These are phyloP conservation scores for Ganoderma resinaceum DNA, from an alignment of 1,284 basidiomycete genomes.

Conservation along the genomic window DNA sequence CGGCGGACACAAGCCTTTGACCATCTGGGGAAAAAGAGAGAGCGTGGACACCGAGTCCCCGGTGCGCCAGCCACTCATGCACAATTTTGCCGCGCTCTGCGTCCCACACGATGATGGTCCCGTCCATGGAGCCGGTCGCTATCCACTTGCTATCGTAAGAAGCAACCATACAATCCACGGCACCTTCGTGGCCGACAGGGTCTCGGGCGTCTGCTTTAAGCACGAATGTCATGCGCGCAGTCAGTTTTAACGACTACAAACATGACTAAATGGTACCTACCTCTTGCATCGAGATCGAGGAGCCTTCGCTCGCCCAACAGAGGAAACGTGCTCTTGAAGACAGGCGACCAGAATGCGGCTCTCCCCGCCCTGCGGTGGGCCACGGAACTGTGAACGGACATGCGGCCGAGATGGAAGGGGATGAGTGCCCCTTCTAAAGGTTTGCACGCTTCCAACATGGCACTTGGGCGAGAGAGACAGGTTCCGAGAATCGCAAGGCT, in stretches of 20 bases:
- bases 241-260: not conserved
- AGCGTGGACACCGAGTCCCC: not conserved
- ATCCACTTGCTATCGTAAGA: not conserved
- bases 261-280: no score
- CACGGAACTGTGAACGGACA: no score
- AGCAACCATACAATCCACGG: not conserved
- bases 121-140: not conserved
- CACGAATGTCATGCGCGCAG: not conserved
- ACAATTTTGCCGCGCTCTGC: not conserved
- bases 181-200: not conserved
- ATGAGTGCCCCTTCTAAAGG: not conserved
- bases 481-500: not conserved
- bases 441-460: not conserved
- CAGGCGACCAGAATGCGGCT: not conserved
- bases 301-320: not conserved
- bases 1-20: not conserved
- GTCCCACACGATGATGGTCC: not conserved
- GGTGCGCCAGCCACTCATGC: not conserved
- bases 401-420: not conserved
- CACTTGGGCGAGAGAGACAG: not conserved
- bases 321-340: not conserved
- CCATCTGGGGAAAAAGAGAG: not conserved
- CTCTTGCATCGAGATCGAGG: not conserved
- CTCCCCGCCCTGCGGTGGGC: not conserved
- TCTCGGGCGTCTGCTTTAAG: not conserved